A percentile compares a stretch with the other conserved stretches of the same genome.
phyloP scores from a whole-genome alignment of 305 asterid species.

The Solanum hybrid region DNA sequence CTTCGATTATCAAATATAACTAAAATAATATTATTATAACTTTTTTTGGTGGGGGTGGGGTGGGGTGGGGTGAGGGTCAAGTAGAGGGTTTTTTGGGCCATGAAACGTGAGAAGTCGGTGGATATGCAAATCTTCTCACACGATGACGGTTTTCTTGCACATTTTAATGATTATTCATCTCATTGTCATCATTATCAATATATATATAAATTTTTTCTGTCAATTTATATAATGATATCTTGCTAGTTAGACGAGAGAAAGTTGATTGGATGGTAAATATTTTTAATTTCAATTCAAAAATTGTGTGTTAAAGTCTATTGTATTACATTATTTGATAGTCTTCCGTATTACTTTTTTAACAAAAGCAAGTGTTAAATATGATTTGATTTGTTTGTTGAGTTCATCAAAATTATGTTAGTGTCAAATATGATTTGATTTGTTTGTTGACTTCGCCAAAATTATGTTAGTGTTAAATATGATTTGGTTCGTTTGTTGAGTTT shows the following conservation, averaged over 20 bases:
- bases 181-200: neutral
- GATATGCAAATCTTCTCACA: neutral
- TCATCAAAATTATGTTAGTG: too few species aligned
- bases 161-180: neutral
- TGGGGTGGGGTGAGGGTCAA: neutral
- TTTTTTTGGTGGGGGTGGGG: neutral
- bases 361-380: too few species aligned
- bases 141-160: neutral
- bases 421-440: neutral
- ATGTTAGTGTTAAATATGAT: neutral
- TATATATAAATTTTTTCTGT: neutral
- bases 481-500: neutral
- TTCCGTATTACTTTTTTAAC: too few species aligned
- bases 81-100: neutral
- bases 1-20: too few species aligned
- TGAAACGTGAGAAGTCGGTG: neutral
- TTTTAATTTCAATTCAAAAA: too few species aligned
- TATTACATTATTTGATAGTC: too few species aligned
- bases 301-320: too few species aligned
- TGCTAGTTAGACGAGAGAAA: too few species aligned
- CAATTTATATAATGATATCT: neutral
- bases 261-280: neutral
- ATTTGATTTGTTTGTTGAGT: too few species aligned
- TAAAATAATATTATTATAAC: too few species aligned
- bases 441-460: neutral